Conservation (phyloP, 495 filamentous ascomycete genomes). For the Bombardia bombarda region DNA sequence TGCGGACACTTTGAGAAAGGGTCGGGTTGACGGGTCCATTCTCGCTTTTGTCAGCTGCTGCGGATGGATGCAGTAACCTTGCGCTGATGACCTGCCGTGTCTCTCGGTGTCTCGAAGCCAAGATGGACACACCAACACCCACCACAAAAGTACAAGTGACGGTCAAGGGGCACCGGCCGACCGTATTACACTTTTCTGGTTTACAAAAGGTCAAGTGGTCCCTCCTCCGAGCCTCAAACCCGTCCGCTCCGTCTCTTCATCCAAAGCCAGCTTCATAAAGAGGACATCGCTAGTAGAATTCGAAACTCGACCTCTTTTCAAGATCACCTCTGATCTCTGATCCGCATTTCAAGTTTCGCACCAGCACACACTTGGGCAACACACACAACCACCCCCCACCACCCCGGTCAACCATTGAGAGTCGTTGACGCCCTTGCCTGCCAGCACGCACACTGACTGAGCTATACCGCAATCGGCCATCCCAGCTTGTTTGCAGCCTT, state of each 20-base stretch:
- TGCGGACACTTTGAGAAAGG: slow-evolving; percentile 1
- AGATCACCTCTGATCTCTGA: background rate
- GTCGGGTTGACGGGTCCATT: slow-evolving; percentile 10
- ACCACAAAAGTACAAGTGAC: too few relatives aligned
- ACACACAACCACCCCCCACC: slow-evolving; percentile 9
- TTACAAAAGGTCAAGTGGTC: slow-evolving; percentile 20
- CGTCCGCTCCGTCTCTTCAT: too few relatives aligned
- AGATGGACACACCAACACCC: slow-evolving; percentile 18
- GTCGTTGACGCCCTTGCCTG: background rate
- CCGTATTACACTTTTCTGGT: slow-evolving; percentile 3
- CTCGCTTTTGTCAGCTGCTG: slow-evolving; percentile 25
- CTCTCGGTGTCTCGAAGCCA: slow-evolving; percentile 16
- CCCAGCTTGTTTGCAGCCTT: slow-evolving; percentile 21
- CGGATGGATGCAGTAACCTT: slow-evolving; percentile 21
- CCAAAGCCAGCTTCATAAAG: too few relatives aligned
- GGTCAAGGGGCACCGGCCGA: slow-evolving; percentile 13
- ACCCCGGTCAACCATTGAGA: background rate
- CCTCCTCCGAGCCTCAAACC: slow-evolving; percentile 3
- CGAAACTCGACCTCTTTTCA: background rate
- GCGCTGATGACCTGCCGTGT: slow-evolving; percentile 19
- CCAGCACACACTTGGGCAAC: background rate
- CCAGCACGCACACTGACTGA: slow-evolving; percentile 2
- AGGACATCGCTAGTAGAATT: background rate
- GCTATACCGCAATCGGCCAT: slow-evolving; percentile 25
- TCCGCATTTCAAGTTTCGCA: background rate